These are phyloP conservation scores for Arthrobotrys musiformis DNA, from an alignment of 2,329 filamentous ascomycete species.

Conservation along the genomic window DNA sequence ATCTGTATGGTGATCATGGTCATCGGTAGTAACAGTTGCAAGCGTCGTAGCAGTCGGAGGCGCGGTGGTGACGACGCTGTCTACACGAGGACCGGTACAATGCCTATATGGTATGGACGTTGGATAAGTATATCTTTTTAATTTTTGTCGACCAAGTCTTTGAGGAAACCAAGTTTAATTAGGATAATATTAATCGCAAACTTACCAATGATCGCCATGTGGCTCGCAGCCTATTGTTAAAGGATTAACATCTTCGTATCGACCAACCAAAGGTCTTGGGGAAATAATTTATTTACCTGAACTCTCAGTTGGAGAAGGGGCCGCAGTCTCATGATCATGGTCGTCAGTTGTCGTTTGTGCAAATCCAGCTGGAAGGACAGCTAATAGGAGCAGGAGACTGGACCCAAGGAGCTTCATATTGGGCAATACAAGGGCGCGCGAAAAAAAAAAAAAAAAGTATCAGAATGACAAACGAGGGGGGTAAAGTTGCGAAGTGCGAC, in stretches of 20 bases:
- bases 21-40: background rate
- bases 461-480: background rate
- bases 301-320: constrained; percentile 12
- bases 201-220: constrained; percentile 15
- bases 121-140: too few species aligned
- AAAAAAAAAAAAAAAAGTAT: background rate
- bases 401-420: constrained; percentile 6
- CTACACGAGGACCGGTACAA: constrained; percentile 11
- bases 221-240: background rate
- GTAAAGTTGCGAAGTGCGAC: constrained; percentile 32
- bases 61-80: background rate
- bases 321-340: background rate
- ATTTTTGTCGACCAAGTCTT: background rate
- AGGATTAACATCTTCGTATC: background rate
- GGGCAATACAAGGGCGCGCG: background rate
- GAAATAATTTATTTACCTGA: background rate
- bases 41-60: background rate
- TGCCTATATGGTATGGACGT: background rate
- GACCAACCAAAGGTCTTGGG: background rate
- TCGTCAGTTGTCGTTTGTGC: constrained; percentile 14
- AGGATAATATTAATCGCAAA: too few species aligned
- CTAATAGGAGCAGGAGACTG: background rate
- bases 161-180: background rate
- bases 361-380: constrained; percentile 2
- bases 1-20: constrained; percentile 19